A percentile compares a stretch with the other conserved stretches of the same genome.
phyloP scores from a whole-genome alignment of 2,329 filamentous ascomycete genomes.

The Emergomyces africanus region DNA sequence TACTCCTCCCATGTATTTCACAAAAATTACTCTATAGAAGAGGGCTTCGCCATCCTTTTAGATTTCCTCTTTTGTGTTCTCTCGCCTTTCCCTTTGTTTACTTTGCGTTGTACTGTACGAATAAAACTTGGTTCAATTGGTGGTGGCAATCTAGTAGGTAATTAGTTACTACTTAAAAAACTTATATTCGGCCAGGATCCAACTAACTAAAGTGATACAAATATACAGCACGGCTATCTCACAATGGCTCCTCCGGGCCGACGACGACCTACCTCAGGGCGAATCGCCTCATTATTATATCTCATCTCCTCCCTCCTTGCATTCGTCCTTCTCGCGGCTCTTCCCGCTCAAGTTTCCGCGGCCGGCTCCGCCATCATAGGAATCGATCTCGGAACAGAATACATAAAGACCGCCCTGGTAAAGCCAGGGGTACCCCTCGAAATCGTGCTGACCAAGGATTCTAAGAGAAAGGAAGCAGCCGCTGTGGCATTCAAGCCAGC shows the following conservation, averaged over 20 bases:
- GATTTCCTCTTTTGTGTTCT: not conserved
- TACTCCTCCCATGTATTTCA: not conserved
- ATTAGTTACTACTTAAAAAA: not conserved
- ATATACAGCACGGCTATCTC: not conserved
- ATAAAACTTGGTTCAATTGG: not conserved
- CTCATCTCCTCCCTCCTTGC: conserved; percentile 35
- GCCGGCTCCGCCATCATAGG: conserved; percentile 70
- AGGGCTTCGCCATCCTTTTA: not conserved
- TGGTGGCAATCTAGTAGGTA: not conserved
- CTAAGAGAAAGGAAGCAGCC: conserved; percentile 84
- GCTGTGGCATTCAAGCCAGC: conserved; percentile 88
- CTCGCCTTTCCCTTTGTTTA: not conserved
- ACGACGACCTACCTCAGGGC: conserved; percentile 23
- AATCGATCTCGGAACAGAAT: conserved; percentile 89
- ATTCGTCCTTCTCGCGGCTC: conserved; percentile 39
- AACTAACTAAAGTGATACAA: not conserved
- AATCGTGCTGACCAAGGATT: conserved; percentile 96
- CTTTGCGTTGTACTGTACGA: not conserved
- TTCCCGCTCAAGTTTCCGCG: conserved; percentile 45
- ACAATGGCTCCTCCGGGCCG: conserved; percentile 36
- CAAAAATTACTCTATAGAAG: not conserved
- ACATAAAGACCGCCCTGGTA: conserved; percentile 90
- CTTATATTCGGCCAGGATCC: not conserved
- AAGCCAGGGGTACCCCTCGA: conserved; percentile 96
- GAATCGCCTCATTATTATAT: conserved; percentile 7